Base-by-base conservation (phyloP, 2,329 filamentous ascomycete genomes). In the Xylaria sp. region DNA sequence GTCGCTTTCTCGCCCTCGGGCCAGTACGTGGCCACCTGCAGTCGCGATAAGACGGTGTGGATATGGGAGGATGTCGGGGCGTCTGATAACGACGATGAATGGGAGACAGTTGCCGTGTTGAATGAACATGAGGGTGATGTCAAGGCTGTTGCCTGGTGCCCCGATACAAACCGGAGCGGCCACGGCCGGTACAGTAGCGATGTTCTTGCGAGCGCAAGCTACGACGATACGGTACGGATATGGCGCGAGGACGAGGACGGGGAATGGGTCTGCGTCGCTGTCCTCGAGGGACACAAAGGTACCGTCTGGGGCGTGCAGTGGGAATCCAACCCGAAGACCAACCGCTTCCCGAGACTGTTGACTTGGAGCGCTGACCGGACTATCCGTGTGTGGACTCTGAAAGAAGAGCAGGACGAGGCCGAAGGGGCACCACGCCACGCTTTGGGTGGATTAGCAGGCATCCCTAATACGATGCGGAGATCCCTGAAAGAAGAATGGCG, bases 61-160 rank as follows among this genome's bases (percentile, higher is more conserved):
- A 93, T 99, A 75, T 99, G 96, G 96, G 96, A 99, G 81, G 96
- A 98, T 79, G 88, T 98, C 63, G 88, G 88, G 47, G 82, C 82
- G 9, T 82, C 83, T 64, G 91, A 92, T 73, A 92, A 91, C 18
- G 94, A 97, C 64, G 95, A 97, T 79, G 96, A 98, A 79, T 98
- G 94, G 84, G 96, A 99, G 85, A 98, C 96, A 1, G 90, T 98
- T 18, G 96, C 95, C 0, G 95, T 98, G 62, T 86, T 98, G 76
- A 93, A 93, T 81, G 96, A 98, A 81, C 96, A 99, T 79, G 92
- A 94, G 55, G 94, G 93, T 25, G 96, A 99, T 81, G 94, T 99
- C 73, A 99, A 99, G 80, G 93, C 90, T 72, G 93, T 99, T 1
- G 89, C 90, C 2, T 99, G 96, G 96, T 94, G 96, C 78, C 93